Evolutionary conservation across 2,329 filamentous ascomycete genomes (phyloP), one percentile per base, ranked within the genome.

Genomic region (Stachybotrys chartarum): DNA sequence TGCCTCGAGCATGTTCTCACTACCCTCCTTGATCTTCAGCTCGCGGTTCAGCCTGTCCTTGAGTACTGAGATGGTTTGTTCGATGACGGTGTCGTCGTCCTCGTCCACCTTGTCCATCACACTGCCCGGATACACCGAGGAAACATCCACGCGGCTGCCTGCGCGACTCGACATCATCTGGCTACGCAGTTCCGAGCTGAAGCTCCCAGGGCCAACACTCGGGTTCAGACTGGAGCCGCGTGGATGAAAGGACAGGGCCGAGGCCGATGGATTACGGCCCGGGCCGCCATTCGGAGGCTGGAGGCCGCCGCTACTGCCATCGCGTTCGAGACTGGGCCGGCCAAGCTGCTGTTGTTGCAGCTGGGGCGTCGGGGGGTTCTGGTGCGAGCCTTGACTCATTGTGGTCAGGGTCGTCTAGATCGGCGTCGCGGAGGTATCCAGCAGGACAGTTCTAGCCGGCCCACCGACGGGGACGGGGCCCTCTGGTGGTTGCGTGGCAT

Each of bases 1-100:
- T 12, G 94, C 94, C 75, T 99, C 94, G 45, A 99, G 79, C 83
- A 99, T 86, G 69, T 99, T 99, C 77, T 99, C 94, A 56, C 93
- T 97, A 18, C 94, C 94, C 65, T 93, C 89, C 72, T 96, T 97
- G 69, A 99, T 97, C 78, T 97, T 97, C 75, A 92, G 86, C 75
- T 99, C 95, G 66, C 95, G 93, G 62, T 91, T 93, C 60, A 99
- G 87, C 66, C 87, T 84, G 64, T 97, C 92, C 65, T 88, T 86
- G 59, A 97, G 80, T 53, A 83, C 78, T 24, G 85, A 82, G 64
- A 96, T 84, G 46, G 85, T 82, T 71, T 91, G 85, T 69, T 96
- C 91, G 14, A 85, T 80, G 10, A 79, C 80, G 16, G 68, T 59
- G 63, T 75, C 62, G 65, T 71, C 72, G 57, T 84, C 82, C 54